phyloP scores from a whole-genome alignment of 164 flowering plant genomes.

The Euptelea pleiosperma region DNA sequence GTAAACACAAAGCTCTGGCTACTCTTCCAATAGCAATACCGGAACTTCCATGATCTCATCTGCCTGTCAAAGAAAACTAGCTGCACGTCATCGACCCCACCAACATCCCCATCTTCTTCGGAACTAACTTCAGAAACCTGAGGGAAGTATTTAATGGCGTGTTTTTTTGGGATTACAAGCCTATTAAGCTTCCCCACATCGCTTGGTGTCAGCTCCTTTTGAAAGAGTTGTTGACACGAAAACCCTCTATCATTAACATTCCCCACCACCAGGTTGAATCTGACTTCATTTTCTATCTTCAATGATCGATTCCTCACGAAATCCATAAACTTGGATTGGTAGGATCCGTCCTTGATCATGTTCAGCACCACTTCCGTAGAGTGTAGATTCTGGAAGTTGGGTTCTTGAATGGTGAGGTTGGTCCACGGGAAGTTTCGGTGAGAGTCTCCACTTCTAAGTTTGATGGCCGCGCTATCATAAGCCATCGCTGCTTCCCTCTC shows the following conservation, averaged over 20 bases:
- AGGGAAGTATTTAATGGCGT: conserved; percentile 58
- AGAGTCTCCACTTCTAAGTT: conserved; percentile 38
- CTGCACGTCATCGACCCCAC: conserved; percentile 27
- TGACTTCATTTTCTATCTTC: neutral
- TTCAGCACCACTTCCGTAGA: conserved; percentile 30
- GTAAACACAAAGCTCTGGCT: conserved; percentile 85
- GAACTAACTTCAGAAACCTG: conserved; percentile 15
- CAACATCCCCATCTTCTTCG: conserved; percentile 12
- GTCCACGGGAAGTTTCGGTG: conserved; percentile 53
- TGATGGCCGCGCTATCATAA: conserved; percentile 58
- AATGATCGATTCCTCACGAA: conserved; percentile 19
- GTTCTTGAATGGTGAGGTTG: conserved; percentile 31
- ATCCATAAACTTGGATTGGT: conserved; percentile 35
- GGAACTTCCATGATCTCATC: conserved; percentile 57
- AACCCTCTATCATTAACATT: conserved; percentile 17
- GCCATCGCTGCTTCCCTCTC: conserved; percentile 67
- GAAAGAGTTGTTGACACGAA: conserved; percentile 43
- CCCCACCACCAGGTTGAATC: conserved; percentile 5
- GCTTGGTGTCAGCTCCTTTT: conserved; percentile 87
- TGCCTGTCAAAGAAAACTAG: conserved; percentile 43
- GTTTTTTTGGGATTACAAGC: conserved; percentile 78
- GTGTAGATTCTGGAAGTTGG: conserved; percentile 35
- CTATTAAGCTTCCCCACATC: conserved; percentile 88
- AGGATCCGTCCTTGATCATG: conserved; percentile 66
- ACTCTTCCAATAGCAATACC: conserved; percentile 86